Percentiles rank a stretch among this genome's conserved stretches.
phyloP scores from a whole-genome alignment of 2,329 filamentous ascomycete species.

The Drechslera avenae region DNA sequence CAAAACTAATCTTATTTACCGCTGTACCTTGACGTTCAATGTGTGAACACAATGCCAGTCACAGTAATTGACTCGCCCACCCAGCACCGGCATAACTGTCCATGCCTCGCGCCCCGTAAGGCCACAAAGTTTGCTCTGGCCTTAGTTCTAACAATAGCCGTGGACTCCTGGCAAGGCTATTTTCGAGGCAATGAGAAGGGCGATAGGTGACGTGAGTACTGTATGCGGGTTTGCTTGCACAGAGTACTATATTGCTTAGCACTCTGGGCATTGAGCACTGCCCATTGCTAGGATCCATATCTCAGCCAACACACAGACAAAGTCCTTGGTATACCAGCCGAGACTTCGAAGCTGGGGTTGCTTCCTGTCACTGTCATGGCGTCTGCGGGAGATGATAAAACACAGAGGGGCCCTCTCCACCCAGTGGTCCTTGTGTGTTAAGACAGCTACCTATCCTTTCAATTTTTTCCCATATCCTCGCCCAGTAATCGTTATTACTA shows the following conservation, averaged over 20 bases:
- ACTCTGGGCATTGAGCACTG: slow-evolving; percentile 5
- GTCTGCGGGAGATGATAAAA: slow-evolving; percentile 26
- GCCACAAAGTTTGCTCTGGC: slow-evolving; percentile 26
- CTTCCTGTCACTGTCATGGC: slow-evolving; percentile 20
- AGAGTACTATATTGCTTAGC: slow-evolving; percentile 14
- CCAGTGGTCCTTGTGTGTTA: neutral
- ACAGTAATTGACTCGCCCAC: slow-evolving; percentile 14
- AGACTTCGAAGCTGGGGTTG: slow-evolving; percentile 16
- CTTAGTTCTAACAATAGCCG: slow-evolving; percentile 16
- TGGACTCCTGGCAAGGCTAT: slow-evolving; percentile 5
- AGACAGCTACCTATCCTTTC: neutral
- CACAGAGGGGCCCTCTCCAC: slow-evolving; percentile 13
- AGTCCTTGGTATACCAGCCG: slow-evolving; percentile 16
- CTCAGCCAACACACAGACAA: slow-evolving; percentile 8
- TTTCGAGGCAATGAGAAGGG: slow-evolving; percentile 8
- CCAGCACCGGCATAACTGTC: slow-evolving; percentile 26
- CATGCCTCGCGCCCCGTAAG: slow-evolving; percentile 20
- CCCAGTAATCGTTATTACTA: neutral
- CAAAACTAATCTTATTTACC: slow-evolving; percentile 16
- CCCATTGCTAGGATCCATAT: slow-evolving; percentile 4
- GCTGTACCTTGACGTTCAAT: slow-evolving; percentile 16
- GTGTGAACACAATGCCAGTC: slow-evolving; percentile 15
- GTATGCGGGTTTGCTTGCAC: slow-evolving; percentile 25
- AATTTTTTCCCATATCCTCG: neutral
- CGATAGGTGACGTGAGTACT: slow-evolving; percentile 20